These are phyloP conservation scores for Corynespora cassiicola DNA, from an alignment of 2,329 filamentous ascomycete species.

Conservation along the genomic window DNA sequence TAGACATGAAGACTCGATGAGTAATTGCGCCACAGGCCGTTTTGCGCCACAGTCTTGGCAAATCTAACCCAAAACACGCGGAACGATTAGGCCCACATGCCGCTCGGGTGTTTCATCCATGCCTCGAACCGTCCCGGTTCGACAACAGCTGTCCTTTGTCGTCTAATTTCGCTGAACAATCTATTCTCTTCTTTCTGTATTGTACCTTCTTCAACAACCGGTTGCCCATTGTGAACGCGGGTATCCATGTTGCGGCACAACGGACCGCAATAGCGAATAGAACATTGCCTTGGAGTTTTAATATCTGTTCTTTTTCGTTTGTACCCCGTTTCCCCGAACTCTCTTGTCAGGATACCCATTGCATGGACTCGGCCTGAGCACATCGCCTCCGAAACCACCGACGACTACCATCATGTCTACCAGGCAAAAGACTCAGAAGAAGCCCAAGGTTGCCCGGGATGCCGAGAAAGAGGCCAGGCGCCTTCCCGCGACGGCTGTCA, in stretches of 20 bases:
- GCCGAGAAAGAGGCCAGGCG: slow-evolving; percentile 29
- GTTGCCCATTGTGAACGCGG: not conserved
- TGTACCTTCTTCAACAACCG: slow-evolving; percentile 2
- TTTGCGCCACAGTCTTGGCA: slow-evolving; percentile 14
- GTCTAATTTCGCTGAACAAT: slow-evolving; percentile 6
- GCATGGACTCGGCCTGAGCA: not conserved
- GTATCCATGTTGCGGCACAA: slow-evolving; percentile 8
- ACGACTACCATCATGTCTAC: slow-evolving; percentile 34
- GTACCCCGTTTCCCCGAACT: not conserved
- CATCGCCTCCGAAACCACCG: too few species aligned
- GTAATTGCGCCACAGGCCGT: slow-evolving; percentile 38
- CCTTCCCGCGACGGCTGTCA: slow-evolving; percentile 25
- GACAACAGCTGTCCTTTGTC: slow-evolving; percentile 41
- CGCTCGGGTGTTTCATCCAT: slow-evolving; percentile 43
- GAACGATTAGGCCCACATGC: too few species aligned
- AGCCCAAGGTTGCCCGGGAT: slow-evolving; percentile 39
- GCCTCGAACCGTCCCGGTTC: slow-evolving; percentile 29
- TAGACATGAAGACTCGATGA: slow-evolving; percentile 9
- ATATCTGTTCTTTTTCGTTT: slow-evolving; percentile 11
- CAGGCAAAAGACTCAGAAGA: slow-evolving; percentile 40
- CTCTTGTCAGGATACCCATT: slow-evolving; percentile 6
- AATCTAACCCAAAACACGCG: slow-evolving; percentile 22
- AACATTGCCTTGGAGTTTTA: slow-evolving; percentile 3
- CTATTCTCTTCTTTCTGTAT: slow-evolving; percentile 1
- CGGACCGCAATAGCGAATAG: slow-evolving; percentile 14